phyloP scores from a whole-genome alignment of 2,329 filamentous ascomycete species.

The Leptoxyphium fumago region DNA sequence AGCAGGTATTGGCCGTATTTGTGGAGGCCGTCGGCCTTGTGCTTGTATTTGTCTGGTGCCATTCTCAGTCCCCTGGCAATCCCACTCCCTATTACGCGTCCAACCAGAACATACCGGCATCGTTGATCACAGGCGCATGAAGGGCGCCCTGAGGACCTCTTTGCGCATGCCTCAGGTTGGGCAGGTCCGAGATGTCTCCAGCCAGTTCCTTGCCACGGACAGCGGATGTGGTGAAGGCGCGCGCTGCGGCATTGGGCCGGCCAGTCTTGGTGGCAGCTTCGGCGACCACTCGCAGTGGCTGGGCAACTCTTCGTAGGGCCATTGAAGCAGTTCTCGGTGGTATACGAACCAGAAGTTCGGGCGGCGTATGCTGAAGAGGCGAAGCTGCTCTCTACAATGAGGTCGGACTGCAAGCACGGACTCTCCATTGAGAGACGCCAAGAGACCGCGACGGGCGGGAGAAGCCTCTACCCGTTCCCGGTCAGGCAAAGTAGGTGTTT shows the following conservation, averaged over 20 bases:
- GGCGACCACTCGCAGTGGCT: constrained; percentile 23
- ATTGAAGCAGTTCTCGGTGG: constrained; percentile 13
- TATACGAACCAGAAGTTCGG: constrained; percentile 1
- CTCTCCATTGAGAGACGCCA: no score
- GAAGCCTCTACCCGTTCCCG: no score
- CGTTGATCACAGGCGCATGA: constrained; percentile 70
- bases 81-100: background rate
- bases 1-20: constrained; percentile 93
- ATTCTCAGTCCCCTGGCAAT: background rate
- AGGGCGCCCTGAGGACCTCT: constrained; percentile 38
- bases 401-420: no score
- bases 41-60: constrained; percentile 63
- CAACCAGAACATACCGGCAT: constrained; percentile 32
- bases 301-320: constrained; percentile 26
- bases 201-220: constrained; percentile 30
- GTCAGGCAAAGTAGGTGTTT: no score
- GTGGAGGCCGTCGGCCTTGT: constrained; percentile 77
- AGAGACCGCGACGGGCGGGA: no score
- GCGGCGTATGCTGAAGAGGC: background rate
- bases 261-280: constrained; percentile 19
- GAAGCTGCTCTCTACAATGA: no score
- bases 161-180: constrained; percentile 33
- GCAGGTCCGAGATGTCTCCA: constrained; percentile 25
- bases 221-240: constrained; percentile 29
- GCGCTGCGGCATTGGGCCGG: constrained; percentile 11